Evolutionary conservation across 1,139 yeast species (phyloP).

Genomic region (Lodderomyces oxycetoniae): DNA sequence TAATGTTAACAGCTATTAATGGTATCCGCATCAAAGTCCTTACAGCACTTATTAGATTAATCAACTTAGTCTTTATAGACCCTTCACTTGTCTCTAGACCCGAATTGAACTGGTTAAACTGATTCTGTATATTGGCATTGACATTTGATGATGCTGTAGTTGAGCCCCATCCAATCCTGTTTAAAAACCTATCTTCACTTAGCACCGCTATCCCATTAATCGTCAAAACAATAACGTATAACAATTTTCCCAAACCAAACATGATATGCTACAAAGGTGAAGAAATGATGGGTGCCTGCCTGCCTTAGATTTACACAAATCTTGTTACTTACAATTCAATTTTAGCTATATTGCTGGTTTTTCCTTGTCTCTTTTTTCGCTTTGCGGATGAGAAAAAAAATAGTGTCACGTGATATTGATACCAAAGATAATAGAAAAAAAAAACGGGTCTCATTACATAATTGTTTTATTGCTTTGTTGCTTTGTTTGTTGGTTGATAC

Average conservation of each 20-base stretch:
- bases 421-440: no score
- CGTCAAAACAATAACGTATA: constrained; percentile 37
- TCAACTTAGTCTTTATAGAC: constrained; percentile 33
- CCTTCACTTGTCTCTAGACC: constrained; percentile 23
- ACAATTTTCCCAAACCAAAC: constrained; percentile 45
- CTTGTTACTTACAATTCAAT: no score
- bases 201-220: constrained; percentile 45
- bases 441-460: no score
- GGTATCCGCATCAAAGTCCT: constrained; percentile 46
- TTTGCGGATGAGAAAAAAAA: no score
- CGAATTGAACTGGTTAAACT: constrained; percentile 26
- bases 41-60: constrained; percentile 43
- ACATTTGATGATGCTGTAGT: constrained; percentile 14
- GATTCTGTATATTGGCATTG: constrained; percentile 16
- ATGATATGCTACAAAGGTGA: no score
- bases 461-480: no score
- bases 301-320: no score
- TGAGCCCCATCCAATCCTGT: constrained; percentile 44
- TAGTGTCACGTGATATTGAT: no score
- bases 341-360: no score
- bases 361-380: no score
- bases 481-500: no score
- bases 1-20: constrained; percentile 36
- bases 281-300: no score
- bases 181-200: constrained; percentile 45